Base-by-base conservation (phyloP, 768 basidiomycete genomes). In the Termitomyces sp. region DNA sequence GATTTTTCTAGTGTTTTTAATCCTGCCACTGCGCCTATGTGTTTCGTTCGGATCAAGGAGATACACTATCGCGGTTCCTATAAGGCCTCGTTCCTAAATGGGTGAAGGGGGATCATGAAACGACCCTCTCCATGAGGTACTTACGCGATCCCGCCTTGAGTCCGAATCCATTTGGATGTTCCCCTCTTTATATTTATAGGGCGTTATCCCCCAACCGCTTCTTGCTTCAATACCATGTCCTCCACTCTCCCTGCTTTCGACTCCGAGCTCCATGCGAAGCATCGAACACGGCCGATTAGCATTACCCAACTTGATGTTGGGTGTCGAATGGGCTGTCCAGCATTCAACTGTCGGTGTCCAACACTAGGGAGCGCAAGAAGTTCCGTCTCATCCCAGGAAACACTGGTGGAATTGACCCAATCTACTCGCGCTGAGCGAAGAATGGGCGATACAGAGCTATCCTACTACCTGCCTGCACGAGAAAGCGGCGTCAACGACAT, bases 401-500 rank as follows among this genome's bases (percentile, higher is more conserved):
- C 66, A 20, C 60, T 67, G 7, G 62, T 67, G 15, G 62, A 63
- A 33, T 35, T 64, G 44, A 44, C 48, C n/a, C 36, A 52, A 22
- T 36, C 24, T 33, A 57, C 38, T 35, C 69, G 64, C 20, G 63
- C 74, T 39, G 82, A 88, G 68, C 82, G 90, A 28, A 77, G 69
- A 59, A 75, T 94, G 53, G 90, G 91, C 5, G 85, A 91, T 60
- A 91, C 85, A 24, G 92, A 94, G 73, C 72, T 82, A 8, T 91
- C 90, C 1, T 95, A 93, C 73, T 94, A 84, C 70, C 79, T 94
- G 11, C 92, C 90, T 3, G 86, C 87, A 3, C 80, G 92, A n/a
- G 87, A 86, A 49, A 84, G 78, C 57, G 90, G 90, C 5, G 92
- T 94, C 38, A 95, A 95, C 66, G 92, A 95, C 70, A 94, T 95